A percentile compares a stretch with the other conserved stretches of the same genome.
These are phyloP conservation scores for Begonia peltatifolia DNA, from an alignment of 306 rosid genomes.

Conservation along the genomic window DNA sequence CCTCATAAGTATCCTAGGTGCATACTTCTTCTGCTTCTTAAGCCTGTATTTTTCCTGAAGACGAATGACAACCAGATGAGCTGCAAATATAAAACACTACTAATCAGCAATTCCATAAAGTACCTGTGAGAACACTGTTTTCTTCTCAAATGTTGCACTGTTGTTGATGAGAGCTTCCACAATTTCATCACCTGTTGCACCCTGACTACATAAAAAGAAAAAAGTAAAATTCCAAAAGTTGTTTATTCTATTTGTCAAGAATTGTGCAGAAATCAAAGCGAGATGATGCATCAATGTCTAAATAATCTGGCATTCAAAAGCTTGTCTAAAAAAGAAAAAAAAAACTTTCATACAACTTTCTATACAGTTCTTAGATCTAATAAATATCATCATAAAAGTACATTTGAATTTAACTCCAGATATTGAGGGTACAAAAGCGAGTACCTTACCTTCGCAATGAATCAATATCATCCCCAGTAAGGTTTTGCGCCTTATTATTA, in stretches of 20 bases:
- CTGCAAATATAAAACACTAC: background rate
- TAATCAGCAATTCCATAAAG: slow-evolving; percentile 6
- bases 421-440: background rate
- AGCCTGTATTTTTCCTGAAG: slow-evolving; percentile 88
- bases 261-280: background rate
- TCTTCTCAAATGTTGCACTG: slow-evolving; percentile 80
- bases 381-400: too few relatives aligned
- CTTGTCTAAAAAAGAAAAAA: background rate
- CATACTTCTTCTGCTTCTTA: slow-evolving; percentile 88
- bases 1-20: slow-evolving; percentile 76
- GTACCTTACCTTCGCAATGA: slow-evolving; percentile 53
- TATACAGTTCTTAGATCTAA: too few relatives aligned
- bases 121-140: slow-evolving; percentile 92
- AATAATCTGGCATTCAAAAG: background rate
- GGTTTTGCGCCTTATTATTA: slow-evolving; percentile 74
- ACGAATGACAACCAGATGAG: slow-evolving; percentile 9
- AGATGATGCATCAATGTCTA: background rate
- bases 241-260: background rate
- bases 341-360: background rate
- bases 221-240: background rate
- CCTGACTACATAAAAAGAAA: slow-evolving; percentile 43
- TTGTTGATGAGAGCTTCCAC: slow-evolving; percentile 88
- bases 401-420: too few relatives aligned
- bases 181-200: slow-evolving; percentile 78
- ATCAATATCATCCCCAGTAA: slow-evolving; percentile 77